Conservation (phyloP, 345 rosid genomes). For the Excoecaria cochinchinensis region DNA sequence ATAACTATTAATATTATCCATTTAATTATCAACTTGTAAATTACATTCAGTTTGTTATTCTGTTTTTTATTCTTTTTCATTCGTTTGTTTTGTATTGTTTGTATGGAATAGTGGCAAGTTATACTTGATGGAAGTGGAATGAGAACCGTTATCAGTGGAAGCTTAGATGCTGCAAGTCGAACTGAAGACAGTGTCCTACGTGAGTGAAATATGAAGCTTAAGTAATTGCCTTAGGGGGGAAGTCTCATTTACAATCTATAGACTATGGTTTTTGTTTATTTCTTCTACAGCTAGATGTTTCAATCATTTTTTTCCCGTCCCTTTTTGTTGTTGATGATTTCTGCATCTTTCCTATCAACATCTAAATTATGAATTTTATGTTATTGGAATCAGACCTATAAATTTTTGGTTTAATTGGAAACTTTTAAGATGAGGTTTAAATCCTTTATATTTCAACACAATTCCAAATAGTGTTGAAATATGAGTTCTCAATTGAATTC, state of each 20-base stretch:
- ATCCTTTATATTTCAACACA: not conserved
- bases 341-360: not conserved
- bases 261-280: not conserved
- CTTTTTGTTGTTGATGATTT: not conserved
- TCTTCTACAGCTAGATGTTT: not conserved
- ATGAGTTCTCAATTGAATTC: slow-evolving; percentile 1
- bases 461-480: not conserved
- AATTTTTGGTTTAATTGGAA: not conserved
- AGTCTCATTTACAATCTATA: not conserved
- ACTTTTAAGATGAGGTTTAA: not conserved
- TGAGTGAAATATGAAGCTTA: slow-evolving; percentile 26
- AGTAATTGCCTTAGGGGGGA: not conserved
- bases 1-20: too few relatives aligned
- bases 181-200: slow-evolving; percentile 38
- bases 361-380: not conserved
- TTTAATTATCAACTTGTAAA: too few relatives aligned
- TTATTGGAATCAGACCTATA: not conserved
- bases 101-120: too few relatives aligned
- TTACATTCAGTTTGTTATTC: too few relatives aligned
- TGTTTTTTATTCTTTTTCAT: too few relatives aligned
- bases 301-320: not conserved
- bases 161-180: slow-evolving; percentile 23
- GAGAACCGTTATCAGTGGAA: slow-evolving; percentile 31
- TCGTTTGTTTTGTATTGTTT: too few relatives aligned
- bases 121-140: slow-evolving; percentile 26